phyloP scores from a whole-genome alignment of 305 asterid species.

The Andrographis paniculata region DNA sequence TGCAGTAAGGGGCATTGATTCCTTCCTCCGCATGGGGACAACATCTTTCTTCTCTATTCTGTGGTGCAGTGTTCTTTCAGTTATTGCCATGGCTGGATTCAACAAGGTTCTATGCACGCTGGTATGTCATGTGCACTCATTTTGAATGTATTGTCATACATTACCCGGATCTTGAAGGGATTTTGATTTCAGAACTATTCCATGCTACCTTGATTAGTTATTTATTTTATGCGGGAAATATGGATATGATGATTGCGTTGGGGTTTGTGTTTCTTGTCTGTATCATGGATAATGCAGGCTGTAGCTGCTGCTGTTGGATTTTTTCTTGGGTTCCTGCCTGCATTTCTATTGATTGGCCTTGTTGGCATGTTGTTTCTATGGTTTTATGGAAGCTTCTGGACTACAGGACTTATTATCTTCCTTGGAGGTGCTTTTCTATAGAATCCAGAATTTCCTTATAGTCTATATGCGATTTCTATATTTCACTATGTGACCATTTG shows the following conservation, averaged over 20 bases:
- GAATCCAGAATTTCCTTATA: constrained; percentile 13
- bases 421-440: constrained; percentile 57
- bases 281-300: constrained; percentile 42
- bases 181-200: neutral
- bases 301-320: constrained; percentile 49
- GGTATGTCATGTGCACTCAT: constrained; percentile 42
- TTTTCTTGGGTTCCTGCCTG: constrained; percentile 54
- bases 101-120: constrained; percentile 55
- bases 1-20: constrained; percentile 77
- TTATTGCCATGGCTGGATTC: constrained; percentile 54
- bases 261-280: constrained; percentile 14
- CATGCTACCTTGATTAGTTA: constrained; percentile 5
- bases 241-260: neutral
- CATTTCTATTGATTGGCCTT: constrained; percentile 39
- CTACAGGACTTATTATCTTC: constrained; percentile 43
- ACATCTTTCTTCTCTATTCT: constrained; percentile 76
- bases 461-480: constrained; percentile 1
- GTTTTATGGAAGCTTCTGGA: constrained; percentile 93
- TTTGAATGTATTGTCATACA: constrained; percentile 1
- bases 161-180: constrained; percentile 6
- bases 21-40: constrained; percentile 84
- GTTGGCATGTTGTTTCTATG: constrained; percentile 47
- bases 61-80: constrained; percentile 80
- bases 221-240: neutral
- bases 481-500: neutral